Conservation (phyloP, 768 basidiomycete species). For the Dictyophora rubrovolvata region DNA sequence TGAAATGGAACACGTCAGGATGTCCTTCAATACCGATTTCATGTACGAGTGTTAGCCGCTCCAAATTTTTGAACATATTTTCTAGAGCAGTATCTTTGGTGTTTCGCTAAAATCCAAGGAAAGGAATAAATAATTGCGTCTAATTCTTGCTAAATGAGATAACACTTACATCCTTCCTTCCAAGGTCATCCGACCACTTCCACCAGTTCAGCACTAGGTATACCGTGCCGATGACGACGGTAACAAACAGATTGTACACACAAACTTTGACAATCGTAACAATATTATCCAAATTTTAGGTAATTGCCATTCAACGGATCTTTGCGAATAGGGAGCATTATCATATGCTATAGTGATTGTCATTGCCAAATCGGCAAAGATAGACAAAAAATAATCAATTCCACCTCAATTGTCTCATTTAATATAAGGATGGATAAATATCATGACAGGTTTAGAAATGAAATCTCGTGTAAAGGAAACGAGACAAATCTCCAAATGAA, state of each 20-base stretch:
- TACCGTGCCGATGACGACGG: slow-evolving; percentile 25
- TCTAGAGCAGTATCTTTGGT: slow-evolving; percentile 27
- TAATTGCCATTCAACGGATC: slow-evolving; percentile 40
- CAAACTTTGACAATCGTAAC: slow-evolving; percentile 33
- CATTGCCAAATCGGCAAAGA: slow-evolving; percentile 36
- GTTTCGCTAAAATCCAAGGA: slow-evolving; percentile 16
- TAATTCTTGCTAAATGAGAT: neutral
- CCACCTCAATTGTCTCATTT: slow-evolving; percentile 38
- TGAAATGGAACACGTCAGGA: neutral
- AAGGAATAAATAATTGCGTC: neutral
- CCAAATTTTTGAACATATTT: slow-evolving; percentile 30
- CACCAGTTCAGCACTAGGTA: slow-evolving; percentile 30
- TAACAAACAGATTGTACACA: slow-evolving; percentile 31
- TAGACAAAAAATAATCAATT: slow-evolving; percentile 34
- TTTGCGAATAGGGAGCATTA: slow-evolving; percentile 26
- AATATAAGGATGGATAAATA: slow-evolving; percentile 31
- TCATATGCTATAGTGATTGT: slow-evolving; percentile 43
- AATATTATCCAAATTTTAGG: slow-evolving; percentile 39
- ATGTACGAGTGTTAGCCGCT: slow-evolving; percentile 32
- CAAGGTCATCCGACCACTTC: slow-evolving; percentile 30
- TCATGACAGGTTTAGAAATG: neutral
- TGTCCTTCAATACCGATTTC: slow-evolving; percentile 13
- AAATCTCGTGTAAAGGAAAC: neutral
- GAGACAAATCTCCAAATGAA: slow-evolving; percentile 38
- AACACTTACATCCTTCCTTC: slow-evolving; percentile 18